These are phyloP conservation scores for Ceratobasidium sp. DNA, from an alignment of 1,284 basidiomycete genomes.

Conservation along the genomic window DNA sequence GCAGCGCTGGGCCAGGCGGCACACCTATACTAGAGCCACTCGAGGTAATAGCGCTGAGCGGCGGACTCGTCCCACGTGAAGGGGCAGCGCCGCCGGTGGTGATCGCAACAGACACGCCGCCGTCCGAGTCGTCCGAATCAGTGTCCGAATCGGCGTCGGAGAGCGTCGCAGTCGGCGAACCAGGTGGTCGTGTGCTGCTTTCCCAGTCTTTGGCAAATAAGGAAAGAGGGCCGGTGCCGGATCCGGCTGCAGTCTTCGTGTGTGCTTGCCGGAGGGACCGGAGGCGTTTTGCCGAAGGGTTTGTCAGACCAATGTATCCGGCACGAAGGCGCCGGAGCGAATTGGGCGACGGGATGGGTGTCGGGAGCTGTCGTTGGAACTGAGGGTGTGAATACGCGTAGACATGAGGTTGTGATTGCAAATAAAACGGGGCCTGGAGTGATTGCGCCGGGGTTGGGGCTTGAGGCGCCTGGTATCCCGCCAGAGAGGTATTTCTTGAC, in stretches of 20 bases:
- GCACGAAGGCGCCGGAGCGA: slow-evolving; percentile 23
- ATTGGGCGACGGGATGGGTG: slow-evolving; percentile 16
- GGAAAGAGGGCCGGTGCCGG: neutral
- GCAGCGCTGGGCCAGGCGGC: slow-evolving; percentile 28
- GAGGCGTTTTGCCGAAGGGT: slow-evolving; percentile 40
- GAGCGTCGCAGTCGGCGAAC: slow-evolving; percentile 27
- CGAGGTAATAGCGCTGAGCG: slow-evolving; percentile 22
- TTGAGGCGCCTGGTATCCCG: neutral
- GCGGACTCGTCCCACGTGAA: slow-evolving; percentile 38
- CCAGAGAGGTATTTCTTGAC: neutral
- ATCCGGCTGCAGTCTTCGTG: neutral
- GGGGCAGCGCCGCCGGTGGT: slow-evolving; percentile 4
- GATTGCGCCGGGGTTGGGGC: neutral
- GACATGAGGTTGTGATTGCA: neutral
- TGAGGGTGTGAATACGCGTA: neutral
- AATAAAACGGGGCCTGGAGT: neutral
- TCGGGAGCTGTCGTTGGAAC: slow-evolving; percentile 8
- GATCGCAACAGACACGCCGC: slow-evolving; percentile 17
- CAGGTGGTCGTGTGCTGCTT: neutral
- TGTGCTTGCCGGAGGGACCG: slow-evolving; percentile 32
- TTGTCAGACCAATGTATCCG: slow-evolving; percentile 32
- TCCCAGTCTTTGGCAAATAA: slow-evolving; percentile 38
- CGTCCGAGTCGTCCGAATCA: slow-evolving; percentile 31
- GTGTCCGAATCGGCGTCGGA: slow-evolving; percentile 40
- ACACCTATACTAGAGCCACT: slow-evolving; percentile 1